Percentiles rank a stretch among this genome's conserved stretches.
Conservation (phyloP, 371 early-diverging fungal species). For the Circinella minor region DNA sequence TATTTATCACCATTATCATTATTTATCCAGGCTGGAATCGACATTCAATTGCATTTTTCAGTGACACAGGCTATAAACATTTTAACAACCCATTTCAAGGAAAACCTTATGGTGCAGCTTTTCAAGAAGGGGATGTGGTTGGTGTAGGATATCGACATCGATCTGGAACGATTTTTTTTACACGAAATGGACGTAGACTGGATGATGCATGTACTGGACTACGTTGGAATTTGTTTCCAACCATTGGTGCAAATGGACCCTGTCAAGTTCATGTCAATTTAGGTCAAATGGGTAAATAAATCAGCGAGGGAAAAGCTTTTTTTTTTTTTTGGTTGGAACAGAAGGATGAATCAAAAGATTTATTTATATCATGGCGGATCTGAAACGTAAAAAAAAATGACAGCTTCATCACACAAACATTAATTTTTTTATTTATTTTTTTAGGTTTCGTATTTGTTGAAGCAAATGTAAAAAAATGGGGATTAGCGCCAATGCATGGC, state of each 20-base stretch:
- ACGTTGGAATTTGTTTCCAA: slow-evolving; percentile 64
- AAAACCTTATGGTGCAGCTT: slow-evolving; percentile 62
- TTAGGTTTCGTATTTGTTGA: slow-evolving; percentile 74
- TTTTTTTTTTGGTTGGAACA: too few species aligned
- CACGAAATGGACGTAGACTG: slow-evolving; percentile 71
- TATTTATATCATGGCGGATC: neutral
- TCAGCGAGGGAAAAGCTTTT: neutral
- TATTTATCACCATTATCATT: too few species aligned
- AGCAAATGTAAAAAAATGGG: slow-evolving; percentile 86
- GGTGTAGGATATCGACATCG: slow-evolving; percentile 82
- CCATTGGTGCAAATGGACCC: slow-evolving; percentile 70
- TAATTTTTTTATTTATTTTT: neutral
- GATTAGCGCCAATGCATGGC: slow-evolving; percentile 74
- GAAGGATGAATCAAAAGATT: too few species aligned
- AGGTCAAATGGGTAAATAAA: slow-evolving; percentile 48
- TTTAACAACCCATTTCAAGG: slow-evolving; percentile 70
- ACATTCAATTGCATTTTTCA: slow-evolving; percentile 75
- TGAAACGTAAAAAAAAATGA: neutral
- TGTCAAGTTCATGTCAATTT: slow-evolving; percentile 68
- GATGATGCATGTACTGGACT: slow-evolving; percentile 64
- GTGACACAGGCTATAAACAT: slow-evolving; percentile 66
- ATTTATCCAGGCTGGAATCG: slow-evolving; percentile 51
- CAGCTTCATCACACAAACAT: neutral
- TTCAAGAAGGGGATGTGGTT: slow-evolving; percentile 74
- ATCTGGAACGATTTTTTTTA: slow-evolving; percentile 78